Evolutionary conservation across 805 yeast genomes (phyloP).

Genomic region (Cyberlindnera subsufficiens): DNA sequence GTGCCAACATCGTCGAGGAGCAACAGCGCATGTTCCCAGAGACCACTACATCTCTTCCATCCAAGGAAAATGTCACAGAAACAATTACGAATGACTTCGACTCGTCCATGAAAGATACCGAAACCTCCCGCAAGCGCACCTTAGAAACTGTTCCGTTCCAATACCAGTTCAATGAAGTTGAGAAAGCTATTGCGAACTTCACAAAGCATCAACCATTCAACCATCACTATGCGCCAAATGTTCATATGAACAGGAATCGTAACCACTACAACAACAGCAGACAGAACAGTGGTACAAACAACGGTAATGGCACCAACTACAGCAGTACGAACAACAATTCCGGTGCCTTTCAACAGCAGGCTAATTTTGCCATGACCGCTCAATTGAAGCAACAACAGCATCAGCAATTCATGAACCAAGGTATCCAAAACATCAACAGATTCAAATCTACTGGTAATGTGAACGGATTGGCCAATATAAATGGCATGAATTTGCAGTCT

Average conservation of each 20-base stretch:
- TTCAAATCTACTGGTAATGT: slow-evolving; percentile 9
- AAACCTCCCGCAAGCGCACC: neutral
- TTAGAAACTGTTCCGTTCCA: slow-evolving; percentile 19
- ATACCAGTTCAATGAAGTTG: slow-evolving; percentile 23
- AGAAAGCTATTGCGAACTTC: slow-evolving; percentile 24
- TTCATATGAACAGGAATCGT: slow-evolving; percentile 16
- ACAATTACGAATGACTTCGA: neutral
- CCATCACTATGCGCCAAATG: slow-evolving; percentile 27
- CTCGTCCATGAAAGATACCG: neutral
- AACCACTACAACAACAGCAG: slow-evolving; percentile 6
- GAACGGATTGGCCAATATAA: slow-evolving; percentile 3
- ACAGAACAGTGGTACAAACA: slow-evolving; percentile 4
- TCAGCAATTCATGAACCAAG: slow-evolving; percentile 15
- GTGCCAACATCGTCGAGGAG: too few species aligned
- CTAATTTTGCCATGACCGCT: slow-evolving; percentile 16
- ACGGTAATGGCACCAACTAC: slow-evolving; percentile 2
- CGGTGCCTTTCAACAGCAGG: slow-evolving; percentile 8
- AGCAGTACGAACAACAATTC: slow-evolving; percentile 5
- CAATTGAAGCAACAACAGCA: slow-evolving; percentile 23
- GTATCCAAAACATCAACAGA: slow-evolving; percentile 16
- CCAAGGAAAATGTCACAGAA: too few species aligned
- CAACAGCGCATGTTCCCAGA: too few species aligned
- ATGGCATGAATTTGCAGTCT: neutral
- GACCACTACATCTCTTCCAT: too few species aligned
- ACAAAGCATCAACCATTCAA: slow-evolving; percentile 26